phyloP scores from a whole-genome alignment of 208 protist species.

The Leishmania martiniquensis region DNA sequence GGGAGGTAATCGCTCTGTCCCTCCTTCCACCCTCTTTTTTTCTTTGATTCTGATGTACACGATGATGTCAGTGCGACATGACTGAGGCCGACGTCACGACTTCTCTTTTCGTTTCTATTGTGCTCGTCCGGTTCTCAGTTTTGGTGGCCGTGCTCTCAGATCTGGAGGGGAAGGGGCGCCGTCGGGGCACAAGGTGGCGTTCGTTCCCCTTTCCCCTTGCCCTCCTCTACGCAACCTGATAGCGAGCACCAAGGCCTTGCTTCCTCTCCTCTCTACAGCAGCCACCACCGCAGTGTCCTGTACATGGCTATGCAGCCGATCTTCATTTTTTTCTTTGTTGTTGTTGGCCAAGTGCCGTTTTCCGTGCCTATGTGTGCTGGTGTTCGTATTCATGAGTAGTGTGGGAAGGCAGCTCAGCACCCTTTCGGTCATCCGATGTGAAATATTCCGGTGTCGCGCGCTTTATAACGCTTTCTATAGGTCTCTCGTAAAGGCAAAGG shows the following conservation, averaged over 20 bases:
- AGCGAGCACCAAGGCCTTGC: too few relatives aligned
- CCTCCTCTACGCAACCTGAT: too few relatives aligned
- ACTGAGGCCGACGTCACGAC: too few relatives aligned
- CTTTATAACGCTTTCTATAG: not conserved
- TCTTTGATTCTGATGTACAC: not conserved
- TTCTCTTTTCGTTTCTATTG: not conserved
- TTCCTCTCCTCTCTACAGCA: too few relatives aligned
- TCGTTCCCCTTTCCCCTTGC: not conserved
- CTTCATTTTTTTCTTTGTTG: not conserved
- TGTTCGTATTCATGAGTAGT: not conserved
- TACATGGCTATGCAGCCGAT: too few relatives aligned
- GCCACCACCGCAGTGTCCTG: too few relatives aligned
- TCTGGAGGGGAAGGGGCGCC: not conserved
- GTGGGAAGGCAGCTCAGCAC: not conserved
- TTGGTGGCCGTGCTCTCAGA: not conserved
- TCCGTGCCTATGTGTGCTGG: not conserved
- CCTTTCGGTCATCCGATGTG: not conserved
- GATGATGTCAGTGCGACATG: not conserved
- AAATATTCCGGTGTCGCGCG: not conserved
- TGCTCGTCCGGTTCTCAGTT: not conserved
- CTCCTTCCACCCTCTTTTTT: not conserved
- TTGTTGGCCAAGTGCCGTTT: too few relatives aligned
- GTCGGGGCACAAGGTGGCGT: not conserved
- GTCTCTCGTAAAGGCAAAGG: not conserved
- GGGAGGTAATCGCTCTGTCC: too few relatives aligned